Conservation (phyloP, 1,284 basidiomycete species). For the Leccinum subrobustum region DNA sequence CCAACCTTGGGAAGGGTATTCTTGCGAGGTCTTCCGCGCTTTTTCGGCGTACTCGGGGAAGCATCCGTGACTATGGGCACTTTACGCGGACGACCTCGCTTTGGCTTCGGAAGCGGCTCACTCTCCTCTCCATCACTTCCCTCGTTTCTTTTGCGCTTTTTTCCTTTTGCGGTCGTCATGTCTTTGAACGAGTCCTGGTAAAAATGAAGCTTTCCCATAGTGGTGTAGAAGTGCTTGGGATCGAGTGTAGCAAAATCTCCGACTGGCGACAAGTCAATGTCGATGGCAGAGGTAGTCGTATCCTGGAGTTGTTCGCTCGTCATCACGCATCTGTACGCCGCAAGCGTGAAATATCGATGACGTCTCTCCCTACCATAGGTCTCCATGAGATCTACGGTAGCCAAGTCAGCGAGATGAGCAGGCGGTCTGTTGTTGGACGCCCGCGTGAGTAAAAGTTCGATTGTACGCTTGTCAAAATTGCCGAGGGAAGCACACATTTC, state of each 20-base stretch:
- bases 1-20: slow-evolving; percentile 10
- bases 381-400: slow-evolving; percentile 67
- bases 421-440: slow-evolving; percentile 64
- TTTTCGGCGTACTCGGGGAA: slow-evolving; percentile 17
- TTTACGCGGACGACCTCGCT: slow-evolving; percentile 40
- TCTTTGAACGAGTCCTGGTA: slow-evolving; percentile 52
- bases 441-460: slow-evolving; percentile 72
- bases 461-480: slow-evolving; percentile 73
- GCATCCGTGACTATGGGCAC: slow-evolving; percentile 9
- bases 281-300: slow-evolving; percentile 38
- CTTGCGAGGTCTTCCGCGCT: slow-evolving; percentile 39
- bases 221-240: slow-evolving; percentile 52
- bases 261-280: slow-evolving; percentile 46
- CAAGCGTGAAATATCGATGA: slow-evolving; percentile 73
- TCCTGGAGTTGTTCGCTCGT: slow-evolving; percentile 59
- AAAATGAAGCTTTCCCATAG: slow-evolving; percentile 37
- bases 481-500: slow-evolving; percentile 64
- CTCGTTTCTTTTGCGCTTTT: slow-evolving; percentile 31
- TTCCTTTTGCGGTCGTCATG: slow-evolving; percentile 22
- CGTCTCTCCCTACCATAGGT: slow-evolving; percentile 77
- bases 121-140: slow-evolving; percentile 22
- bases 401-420: slow-evolving; percentile 66
- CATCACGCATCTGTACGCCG: slow-evolving; percentile 56
- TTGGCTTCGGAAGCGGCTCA: slow-evolving; percentile 36
- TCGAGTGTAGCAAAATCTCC: slow-evolving; percentile 53